Base-by-base conservation (phyloP, 2,329 filamentous ascomycete genomes). In the Colletotrichum costaricense region DNA sequence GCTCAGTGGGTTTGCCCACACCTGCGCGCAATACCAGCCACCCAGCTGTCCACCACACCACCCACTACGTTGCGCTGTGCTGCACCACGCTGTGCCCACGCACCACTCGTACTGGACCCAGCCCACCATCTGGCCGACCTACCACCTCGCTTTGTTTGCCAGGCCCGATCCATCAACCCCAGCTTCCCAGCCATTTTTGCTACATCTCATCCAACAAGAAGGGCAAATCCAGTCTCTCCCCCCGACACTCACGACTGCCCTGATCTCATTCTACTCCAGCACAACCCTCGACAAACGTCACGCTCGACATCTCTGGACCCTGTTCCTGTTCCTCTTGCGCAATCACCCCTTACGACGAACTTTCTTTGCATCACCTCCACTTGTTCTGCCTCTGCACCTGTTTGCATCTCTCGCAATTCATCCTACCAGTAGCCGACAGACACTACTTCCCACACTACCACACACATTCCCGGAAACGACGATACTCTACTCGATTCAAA, bases 151-250 rank as follows among this genome's bases (percentile, higher is more conserved):
- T 71, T 71, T 73, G 71, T 71, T 73, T 70, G 60, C 60, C 69
- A 68, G 69, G 57, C 71, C 56, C 67, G 60, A 70, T 66, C 67
- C 71, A 73, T 73, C 71, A 46, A 55, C 67, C 71, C 71, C 67
- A 70, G 71, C 71, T 73, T 73, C 71, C 71, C 71, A 73, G 71
- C 71, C 71, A 71, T 73, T 73, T 71, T 66, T 73, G 67, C 71
- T 71, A 66, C 67, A 60, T 24, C 46, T 66, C 67, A 58, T 73
- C 71, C 67, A 73, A 71, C 71, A 73, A 63, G 49, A 49, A 69
- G 60, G 62, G 62, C 67, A 71, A 73, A 71, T 73, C 49, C 71
- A 71, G 57, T 71, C 62, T 46, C 22, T 28, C 54, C 55, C 63
- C 70, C 67, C 71, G 71, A 73, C 71, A 71, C 56, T 71, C 67